These are phyloP conservation scores for Scheffersomyces quercinus DNA, from an alignment of 1,139 yeast genomes.

Conservation along the genomic window DNA sequence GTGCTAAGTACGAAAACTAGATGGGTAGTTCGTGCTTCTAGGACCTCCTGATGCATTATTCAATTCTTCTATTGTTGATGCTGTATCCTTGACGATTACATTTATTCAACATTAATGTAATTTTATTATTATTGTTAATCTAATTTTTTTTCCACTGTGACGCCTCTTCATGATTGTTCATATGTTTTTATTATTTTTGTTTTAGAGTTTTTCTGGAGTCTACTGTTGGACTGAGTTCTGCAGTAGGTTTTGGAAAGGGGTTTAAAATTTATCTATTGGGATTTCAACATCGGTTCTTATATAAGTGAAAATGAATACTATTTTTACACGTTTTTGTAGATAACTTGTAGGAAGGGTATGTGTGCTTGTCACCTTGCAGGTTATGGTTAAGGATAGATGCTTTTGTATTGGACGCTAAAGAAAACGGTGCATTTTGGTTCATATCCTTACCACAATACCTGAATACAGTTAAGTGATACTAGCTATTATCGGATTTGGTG, in stretches of 20 bases:
- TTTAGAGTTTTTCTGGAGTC: constrained; percentile 4
- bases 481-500: no score
- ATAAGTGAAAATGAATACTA: constrained; percentile 18
- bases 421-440: no score
- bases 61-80: constrained; percentile 39
- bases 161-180: constrained; percentile 12
- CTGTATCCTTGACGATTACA: constrained; percentile 46
- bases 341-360: no score
- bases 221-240: constrained; percentile 1
- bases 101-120: constrained; percentile 72
- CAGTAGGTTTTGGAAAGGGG: constrained; percentile 24
- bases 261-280: constrained; percentile 39
- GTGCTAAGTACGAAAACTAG: constrained; percentile 50
- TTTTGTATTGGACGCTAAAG: no score
- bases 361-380: no score
- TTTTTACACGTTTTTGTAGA: constrained; percentile 3
- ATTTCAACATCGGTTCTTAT: constrained; percentile 51
- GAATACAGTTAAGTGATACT: no score
- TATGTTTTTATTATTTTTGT: constrained; percentile 10
- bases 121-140: constrained; percentile 19
- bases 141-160: constrained; percentile 19
- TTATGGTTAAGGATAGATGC: no score
- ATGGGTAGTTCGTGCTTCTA: constrained; percentile 6
- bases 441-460: no score
- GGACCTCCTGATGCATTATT: constrained; percentile 20